A percentile compares a stretch with the other conserved stretches of the same genome.
Conservation (phyloP, 176 grass and related monocot species). For the Carex parvula region DNA sequence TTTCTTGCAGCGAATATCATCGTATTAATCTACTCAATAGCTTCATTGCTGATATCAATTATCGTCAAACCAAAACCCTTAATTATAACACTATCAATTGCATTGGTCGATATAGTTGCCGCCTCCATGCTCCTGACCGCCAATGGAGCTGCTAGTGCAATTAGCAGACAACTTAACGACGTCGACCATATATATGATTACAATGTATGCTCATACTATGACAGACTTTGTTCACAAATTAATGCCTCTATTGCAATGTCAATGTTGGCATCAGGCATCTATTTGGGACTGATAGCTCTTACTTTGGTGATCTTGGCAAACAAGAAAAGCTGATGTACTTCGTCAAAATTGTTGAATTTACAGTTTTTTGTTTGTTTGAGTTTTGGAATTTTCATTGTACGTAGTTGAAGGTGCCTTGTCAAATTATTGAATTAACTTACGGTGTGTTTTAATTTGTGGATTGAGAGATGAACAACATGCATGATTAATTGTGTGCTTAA, state of each 20-base stretch:
- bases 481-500: no score
- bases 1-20: slow-evolving; percentile 22
- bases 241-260: slow-evolving; percentile 24
- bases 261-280: neutral
- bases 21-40: neutral
- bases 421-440: neutral
- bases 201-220: no score
- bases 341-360: neutral
- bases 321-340: slow-evolving; percentile 1
- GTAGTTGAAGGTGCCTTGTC: neutral
- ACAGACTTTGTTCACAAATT: neutral
- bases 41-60: neutral
- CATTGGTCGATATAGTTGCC: neutral
- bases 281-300: slow-evolving; percentile 8
- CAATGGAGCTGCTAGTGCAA: neutral
- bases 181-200: no score
- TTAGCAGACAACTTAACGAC: neutral
- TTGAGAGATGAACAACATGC: no score
- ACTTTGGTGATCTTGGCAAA: slow-evolving; percentile 2
- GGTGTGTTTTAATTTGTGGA: neutral
- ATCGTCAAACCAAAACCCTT: neutral
- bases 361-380: neutral
- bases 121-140: neutral
- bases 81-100: neutral
- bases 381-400: neutral